Conservation (phyloP, 225 moss, liverwort and hornwort genomes). For the Pseudisothecium myosuroides region DNA sequence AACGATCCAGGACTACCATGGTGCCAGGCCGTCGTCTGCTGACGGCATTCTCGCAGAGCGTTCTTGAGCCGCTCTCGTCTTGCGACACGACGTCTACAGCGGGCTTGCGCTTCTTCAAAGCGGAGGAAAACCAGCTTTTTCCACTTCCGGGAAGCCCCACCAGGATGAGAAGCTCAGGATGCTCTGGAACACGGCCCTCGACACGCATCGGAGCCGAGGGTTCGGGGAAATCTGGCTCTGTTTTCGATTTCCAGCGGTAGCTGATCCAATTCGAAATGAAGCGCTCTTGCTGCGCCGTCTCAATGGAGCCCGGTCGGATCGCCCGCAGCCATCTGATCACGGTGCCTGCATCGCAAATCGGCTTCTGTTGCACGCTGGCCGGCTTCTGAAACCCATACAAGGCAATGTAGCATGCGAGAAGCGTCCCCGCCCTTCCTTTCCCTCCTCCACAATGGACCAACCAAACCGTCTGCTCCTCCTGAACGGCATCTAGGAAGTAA, state of each 20-base stretch:
- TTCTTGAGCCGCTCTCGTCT: slow-evolving; percentile 54
- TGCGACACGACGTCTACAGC: slow-evolving; percentile 45
- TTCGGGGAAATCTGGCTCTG: neutral
- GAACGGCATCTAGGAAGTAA: slow-evolving; percentile 36
- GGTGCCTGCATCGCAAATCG: slow-evolving; percentile 32
- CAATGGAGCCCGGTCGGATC: slow-evolving; percentile 53
- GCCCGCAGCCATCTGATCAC: slow-evolving; percentile 36
- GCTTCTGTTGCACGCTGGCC: neutral
- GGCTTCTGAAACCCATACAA: slow-evolving; percentile 51
- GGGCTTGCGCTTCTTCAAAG: slow-evolving; percentile 4
- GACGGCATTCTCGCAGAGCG: slow-evolving; percentile 22
- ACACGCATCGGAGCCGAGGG: neutral
- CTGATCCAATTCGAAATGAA: slow-evolving; percentile 51
- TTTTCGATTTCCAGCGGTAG: slow-evolving; percentile 50
- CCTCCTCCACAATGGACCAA: slow-evolving; percentile 69
- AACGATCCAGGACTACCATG: slow-evolving; percentile 44
- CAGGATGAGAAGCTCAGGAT: slow-evolving; percentile 4
- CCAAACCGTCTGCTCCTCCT: slow-evolving; percentile 23
- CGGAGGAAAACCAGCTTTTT: slow-evolving; percentile 40
- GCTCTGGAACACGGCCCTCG: slow-evolving; percentile 13
- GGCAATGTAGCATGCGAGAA: slow-evolving; percentile 64
- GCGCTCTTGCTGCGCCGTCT: slow-evolving; percentile 47
- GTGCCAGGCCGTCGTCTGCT: slow-evolving; percentile 16
- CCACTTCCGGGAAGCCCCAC: slow-evolving; percentile 57
- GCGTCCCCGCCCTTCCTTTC: slow-evolving; percentile 62